These are phyloP conservation scores for Globisporangium acanthophoron DNA, from an alignment of 352 stramenopile species.

Conservation along the genomic window DNA sequence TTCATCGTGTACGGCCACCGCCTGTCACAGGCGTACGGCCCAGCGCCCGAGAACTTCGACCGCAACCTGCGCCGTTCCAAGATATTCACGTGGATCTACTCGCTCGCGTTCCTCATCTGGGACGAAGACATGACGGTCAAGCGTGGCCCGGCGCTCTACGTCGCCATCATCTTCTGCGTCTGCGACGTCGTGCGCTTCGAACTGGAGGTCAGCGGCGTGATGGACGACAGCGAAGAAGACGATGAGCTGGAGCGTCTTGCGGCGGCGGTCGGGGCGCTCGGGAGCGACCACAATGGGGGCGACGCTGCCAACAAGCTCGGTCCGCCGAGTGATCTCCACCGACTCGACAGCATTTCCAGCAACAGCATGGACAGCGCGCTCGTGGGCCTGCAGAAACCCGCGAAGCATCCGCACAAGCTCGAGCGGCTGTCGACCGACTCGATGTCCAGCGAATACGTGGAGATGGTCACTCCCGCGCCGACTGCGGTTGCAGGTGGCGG, in stretches of 20 bases:
- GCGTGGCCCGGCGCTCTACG: constrained; percentile 53
- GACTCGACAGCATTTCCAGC: not conserved
- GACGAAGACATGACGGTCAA: constrained; percentile 73
- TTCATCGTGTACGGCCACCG: constrained; percentile 55
- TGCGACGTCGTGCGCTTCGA: constrained; percentile 67
- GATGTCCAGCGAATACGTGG: constrained; percentile 9
- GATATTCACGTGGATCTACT: constrained; percentile 61
- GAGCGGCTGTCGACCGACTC: constrained; percentile 14
- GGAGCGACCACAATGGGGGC: not conserved
- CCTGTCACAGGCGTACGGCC: constrained; percentile 29
- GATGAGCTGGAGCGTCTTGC: constrained; percentile 18
- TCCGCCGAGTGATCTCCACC: not conserved
- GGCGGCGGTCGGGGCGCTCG: constrained; percentile 3
- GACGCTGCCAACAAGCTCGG: constrained; percentile 1
- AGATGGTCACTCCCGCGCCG: constrained; percentile 6
- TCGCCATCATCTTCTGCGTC: constrained; percentile 64
- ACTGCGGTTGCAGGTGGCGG: not conserved
- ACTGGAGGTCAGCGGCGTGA: constrained; percentile 66
- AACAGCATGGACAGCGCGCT: not conserved
- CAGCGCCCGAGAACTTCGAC: constrained; percentile 56
- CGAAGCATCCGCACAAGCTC: not conserved
- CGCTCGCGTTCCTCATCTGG: constrained; percentile 54
- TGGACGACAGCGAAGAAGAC: constrained; percentile 32
- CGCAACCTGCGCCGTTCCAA: constrained; percentile 63
- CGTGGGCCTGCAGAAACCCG: not conserved